phyloP scores from a whole-genome alignment of 2,329 filamentous ascomycete species.

The Seiridium cupressi region DNA sequence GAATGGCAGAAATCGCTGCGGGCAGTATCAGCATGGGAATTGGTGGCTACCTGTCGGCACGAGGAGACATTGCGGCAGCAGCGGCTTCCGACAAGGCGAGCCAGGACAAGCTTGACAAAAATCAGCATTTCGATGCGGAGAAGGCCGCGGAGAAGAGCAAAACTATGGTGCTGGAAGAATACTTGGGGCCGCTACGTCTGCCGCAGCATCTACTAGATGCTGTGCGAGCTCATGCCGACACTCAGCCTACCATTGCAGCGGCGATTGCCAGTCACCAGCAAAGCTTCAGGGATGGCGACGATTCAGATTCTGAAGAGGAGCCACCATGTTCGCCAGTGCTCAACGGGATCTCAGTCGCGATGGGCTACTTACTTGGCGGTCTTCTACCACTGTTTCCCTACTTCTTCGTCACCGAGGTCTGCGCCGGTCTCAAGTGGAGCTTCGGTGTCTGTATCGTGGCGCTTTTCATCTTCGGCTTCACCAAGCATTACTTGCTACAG shows the following conservation, averaged over 20 bases:
- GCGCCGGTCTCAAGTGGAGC: slow-evolving; percentile 55
- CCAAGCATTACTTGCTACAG: slow-evolving; percentile 51
- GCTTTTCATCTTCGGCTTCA: slow-evolving; percentile 63
- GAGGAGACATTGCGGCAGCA: slow-evolving; percentile 41
- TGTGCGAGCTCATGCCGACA: slow-evolving; percentile 19
- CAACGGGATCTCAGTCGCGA: slow-evolving; percentile 63
- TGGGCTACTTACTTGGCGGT: slow-evolving; percentile 69
- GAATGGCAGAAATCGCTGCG: slow-evolving; percentile 72
- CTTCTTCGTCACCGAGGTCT: slow-evolving; percentile 51
- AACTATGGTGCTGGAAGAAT: slow-evolving; percentile 14
- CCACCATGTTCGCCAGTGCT: slow-evolving; percentile 41
- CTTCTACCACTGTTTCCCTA: slow-evolving; percentile 71
- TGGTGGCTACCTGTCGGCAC: slow-evolving; percentile 68
- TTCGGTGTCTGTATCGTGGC: slow-evolving; percentile 59
- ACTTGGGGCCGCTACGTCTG: slow-evolving; percentile 23
- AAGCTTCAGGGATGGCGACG: slow-evolving; percentile 16
- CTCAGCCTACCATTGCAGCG: slow-evolving; percentile 10
- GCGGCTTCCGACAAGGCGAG: neutral
- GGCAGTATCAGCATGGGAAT: slow-evolving; percentile 78
- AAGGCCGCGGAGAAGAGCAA: slow-evolving; percentile 10
- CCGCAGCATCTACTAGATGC: slow-evolving; percentile 19
- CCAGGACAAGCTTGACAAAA: neutral
- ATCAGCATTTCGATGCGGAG: slow-evolving; percentile 32
- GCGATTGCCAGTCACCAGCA: slow-evolving; percentile 33
- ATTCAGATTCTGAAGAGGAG: neutral